A percentile compares a stretch with the other conserved stretches of the same genome.
Conservation (phyloP, 441 rosid species). For the Eutrema salsugineum region DNA sequence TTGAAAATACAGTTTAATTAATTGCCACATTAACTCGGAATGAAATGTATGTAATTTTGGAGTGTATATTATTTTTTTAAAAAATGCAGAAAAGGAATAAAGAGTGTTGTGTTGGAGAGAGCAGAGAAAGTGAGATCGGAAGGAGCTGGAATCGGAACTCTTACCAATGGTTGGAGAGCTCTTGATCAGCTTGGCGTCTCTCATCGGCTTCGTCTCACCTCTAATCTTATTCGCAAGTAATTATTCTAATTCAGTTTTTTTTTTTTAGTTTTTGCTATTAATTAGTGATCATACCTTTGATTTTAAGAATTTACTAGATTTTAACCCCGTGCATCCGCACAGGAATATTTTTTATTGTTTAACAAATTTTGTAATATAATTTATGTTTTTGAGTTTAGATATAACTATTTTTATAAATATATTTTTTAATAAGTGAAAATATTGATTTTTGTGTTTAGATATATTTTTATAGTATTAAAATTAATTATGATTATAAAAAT, state of each 20-base stretch:
- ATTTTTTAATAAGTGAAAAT: too few species aligned
- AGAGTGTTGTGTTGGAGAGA: conserved; percentile 50
- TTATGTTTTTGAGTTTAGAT: too few species aligned
- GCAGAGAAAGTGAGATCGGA: conserved; percentile 40
- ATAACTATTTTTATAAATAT: too few species aligned
- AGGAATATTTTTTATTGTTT: too few species aligned
- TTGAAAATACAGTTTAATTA: background rate
- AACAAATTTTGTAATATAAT: too few species aligned
- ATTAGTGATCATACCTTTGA: background rate
- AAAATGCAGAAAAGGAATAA: conserved; percentile 50
- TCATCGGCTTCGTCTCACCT: conserved; percentile 39
- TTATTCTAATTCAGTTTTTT: background rate
- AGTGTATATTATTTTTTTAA: background rate
- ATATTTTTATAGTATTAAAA: too few species aligned
- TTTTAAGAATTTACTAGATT: background rate
- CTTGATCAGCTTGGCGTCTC: conserved; percentile 56
- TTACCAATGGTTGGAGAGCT: conserved; percentile 62
- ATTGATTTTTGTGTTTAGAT: too few species aligned
- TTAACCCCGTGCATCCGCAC: too few species aligned
- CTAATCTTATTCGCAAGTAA: conserved; percentile 31
- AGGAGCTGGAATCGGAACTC: conserved; percentile 48
- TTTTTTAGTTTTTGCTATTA: background rate
- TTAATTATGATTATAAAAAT: too few species aligned
- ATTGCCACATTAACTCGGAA: too few species aligned
- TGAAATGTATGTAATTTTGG: background rate